These are phyloP conservation scores for Hypoxylon sp. DNA, from an alignment of 2,329 filamentous ascomycete species.

Conservation along the genomic window DNA sequence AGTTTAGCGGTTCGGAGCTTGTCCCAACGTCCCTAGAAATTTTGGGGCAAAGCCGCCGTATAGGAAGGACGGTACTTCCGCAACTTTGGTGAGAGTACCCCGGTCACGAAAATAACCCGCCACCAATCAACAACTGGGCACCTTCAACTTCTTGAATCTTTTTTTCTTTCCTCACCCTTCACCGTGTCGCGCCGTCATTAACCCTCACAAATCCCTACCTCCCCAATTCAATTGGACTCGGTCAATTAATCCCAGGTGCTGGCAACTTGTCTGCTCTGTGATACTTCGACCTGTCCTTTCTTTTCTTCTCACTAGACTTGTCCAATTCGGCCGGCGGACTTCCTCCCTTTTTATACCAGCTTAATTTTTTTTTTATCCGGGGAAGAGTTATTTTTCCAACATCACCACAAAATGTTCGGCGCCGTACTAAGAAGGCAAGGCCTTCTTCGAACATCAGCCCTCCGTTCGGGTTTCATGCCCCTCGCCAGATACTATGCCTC, in stretches of 20 bases:
- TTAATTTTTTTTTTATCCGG: conserved; percentile 32
- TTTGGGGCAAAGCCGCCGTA: conserved; percentile 43
- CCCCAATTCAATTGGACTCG: conserved; percentile 49
- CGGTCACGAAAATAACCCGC: conserved; percentile 46
- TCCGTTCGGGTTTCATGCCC: conserved; percentile 67
- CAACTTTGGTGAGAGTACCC: conserved; percentile 35
- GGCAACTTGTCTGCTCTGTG: conserved; percentile 45
- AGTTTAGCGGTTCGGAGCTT: conserved; percentile 39
- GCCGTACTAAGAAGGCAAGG: conserved; percentile 75
- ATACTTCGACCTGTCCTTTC: conserved; percentile 42
- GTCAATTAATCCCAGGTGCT: conserved; percentile 42
- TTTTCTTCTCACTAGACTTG: conserved; percentile 22
- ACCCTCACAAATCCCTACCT: conserved; percentile 14
- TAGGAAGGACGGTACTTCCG: conserved; percentile 3
- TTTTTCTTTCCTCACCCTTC: conserved; percentile 50
- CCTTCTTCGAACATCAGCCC: conserved; percentile 66
- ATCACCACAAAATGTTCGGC: conserved; percentile 69
- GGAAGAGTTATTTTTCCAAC: conserved; percentile 46
- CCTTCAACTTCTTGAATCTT: conserved; percentile 51
- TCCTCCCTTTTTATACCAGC: conserved; percentile 37
- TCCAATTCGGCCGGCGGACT: conserved; percentile 44
- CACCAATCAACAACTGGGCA: conserved; percentile 48
- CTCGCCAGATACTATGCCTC: conserved; percentile 80
- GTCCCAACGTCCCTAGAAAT: conserved; percentile 44
- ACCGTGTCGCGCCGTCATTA: conserved; percentile 42